These are phyloP conservation scores for Thelonectria discophora DNA, from an alignment of 2,329 filamentous ascomycete species.

Conservation along the genomic window DNA sequence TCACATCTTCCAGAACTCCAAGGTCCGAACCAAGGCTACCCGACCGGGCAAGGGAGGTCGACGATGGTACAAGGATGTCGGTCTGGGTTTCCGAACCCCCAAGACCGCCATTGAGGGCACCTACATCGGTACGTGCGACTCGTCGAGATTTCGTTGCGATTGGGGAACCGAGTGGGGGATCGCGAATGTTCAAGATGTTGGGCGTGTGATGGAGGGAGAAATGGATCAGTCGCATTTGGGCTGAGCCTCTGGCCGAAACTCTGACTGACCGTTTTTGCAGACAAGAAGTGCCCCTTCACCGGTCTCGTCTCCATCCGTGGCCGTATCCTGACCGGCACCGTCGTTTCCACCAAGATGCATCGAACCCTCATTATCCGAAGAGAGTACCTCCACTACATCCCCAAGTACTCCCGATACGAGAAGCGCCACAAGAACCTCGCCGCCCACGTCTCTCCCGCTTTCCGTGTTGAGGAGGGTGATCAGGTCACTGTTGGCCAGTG, in stretches of 20 bases:
- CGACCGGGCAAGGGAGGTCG: constrained; percentile 91
- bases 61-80: constrained; percentile 99
- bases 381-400: constrained; percentile 99
- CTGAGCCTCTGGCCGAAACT: constrained; percentile 17
- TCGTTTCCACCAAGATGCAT: constrained; percentile 99
- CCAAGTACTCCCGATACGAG: constrained; percentile 99
- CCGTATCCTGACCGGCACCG: constrained; percentile 99
- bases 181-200: not conserved
- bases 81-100: constrained; percentile 98
- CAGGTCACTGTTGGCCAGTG: constrained; percentile 99
- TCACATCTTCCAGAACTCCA: constrained; percentile 99
- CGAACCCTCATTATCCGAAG: constrained; percentile 98
- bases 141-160: constrained; percentile 21
- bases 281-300: constrained; percentile 99
- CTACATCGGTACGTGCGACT: constrained; percentile 90
- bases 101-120: constrained; percentile 98
- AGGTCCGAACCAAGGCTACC: constrained; percentile 85
- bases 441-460: constrained; percentile 98
- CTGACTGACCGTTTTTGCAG: constrained; percentile 59
- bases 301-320: constrained; percentile 99
- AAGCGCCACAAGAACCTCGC: constrained; percentile 99
- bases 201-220: not conserved
- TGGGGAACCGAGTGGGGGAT: constrained; percentile 12
- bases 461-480: constrained; percentile 99
- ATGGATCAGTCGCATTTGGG: not conserved